Conservation (phyloP, 495 filamentous ascomycete genomes). For the Cercophora samala region DNA sequence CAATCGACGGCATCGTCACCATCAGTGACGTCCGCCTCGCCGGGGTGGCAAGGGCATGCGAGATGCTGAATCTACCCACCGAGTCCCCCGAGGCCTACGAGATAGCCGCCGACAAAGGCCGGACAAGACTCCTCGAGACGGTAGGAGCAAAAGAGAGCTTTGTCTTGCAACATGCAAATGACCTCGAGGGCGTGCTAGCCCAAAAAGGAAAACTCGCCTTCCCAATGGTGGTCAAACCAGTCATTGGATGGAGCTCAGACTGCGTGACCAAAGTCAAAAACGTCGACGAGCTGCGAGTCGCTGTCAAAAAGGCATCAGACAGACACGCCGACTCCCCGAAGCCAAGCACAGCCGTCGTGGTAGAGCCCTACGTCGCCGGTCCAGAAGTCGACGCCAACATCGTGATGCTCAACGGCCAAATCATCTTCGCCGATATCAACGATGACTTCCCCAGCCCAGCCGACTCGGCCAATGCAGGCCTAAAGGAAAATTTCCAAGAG, state of each 20-base stretch:
- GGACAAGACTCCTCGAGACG: constrained; percentile 21
- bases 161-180: constrained; percentile 12
- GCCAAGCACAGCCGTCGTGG: constrained; percentile 24
- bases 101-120: constrained; percentile 25
- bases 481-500: constrained; percentile 26
- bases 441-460: constrained; percentile 43
- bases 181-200: constrained; percentile 13
- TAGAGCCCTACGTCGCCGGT: constrained; percentile 35
- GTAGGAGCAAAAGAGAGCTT: constrained; percentile 17
- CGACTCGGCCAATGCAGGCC: constrained; percentile 21
- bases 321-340: constrained; percentile 21
- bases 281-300: constrained; percentile 27
- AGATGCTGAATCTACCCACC: constrained; percentile 19
- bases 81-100: constrained; percentile 17
- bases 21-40: constrained; percentile 27
- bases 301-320: constrained; percentile 24
- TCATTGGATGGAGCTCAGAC: constrained; percentile 41
- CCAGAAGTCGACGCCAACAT: constrained; percentile 48
- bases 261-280: constrained; percentile 42
- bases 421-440: constrained; percentile 40
- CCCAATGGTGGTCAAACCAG: constrained; percentile 48
- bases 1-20: constrained; percentile 29
- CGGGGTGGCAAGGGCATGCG: constrained; percentile 20
- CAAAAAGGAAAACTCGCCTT: constrained; percentile 21
- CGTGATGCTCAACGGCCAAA: constrained; percentile 37